Base-by-base conservation (phyloP, 257 asterid species). In the Solanum lycopersicoides region DNA sequence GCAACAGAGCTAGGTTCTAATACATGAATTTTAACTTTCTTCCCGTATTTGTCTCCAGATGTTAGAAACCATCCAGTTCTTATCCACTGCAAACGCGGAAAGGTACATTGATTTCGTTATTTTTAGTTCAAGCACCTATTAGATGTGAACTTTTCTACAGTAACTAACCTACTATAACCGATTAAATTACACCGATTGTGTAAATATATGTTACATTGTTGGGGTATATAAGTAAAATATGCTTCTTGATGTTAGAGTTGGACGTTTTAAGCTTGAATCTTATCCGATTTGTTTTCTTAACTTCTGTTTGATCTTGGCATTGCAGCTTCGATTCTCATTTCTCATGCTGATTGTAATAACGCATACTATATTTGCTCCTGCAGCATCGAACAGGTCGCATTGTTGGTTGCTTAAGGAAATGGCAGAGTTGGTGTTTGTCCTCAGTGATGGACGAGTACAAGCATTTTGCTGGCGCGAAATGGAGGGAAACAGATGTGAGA, bases 371-470 rank as follows among this genome's bases (percentile, higher is more conserved):
- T 85, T 41, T 87, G 20, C 30, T 68, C 77, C 14, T 73, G 89
- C 93, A 92, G 93, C 94, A 92, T 79, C 89, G 93, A 25, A 91
- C 94, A 12, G 94, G 94, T 7, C 87, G 91, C 35, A 82, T 91
- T 4, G 93, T 92, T 7, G 94, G 94, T 21, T 89, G 93, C 88
- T 83, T 92, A 20, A 92, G 94, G 86, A 91, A 91, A 75, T 79
- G 88, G 86, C 94, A 92, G 89, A 89, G 87, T 65, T 92, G 94
- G 94, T 91, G 93, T 86, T 45, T 89, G 80, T 83, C 90, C 7
- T 86, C 93, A 20, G 86, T 91, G 44, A 42, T 89, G 66, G 92
- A 91, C 13, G 94, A 92, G 91, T 92, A 92, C 91, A 88, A 89
- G 90, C 90, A 30, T 28, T 88, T 87, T 71, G 92, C 89, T 7